A percentile compares a stretch with the other conserved stretches of the same genome.
These are phyloP conservation scores for Cenchrus fungigraminus DNA, from an alignment of 176 grass and related monocot species.

Conservation along the genomic window DNA sequence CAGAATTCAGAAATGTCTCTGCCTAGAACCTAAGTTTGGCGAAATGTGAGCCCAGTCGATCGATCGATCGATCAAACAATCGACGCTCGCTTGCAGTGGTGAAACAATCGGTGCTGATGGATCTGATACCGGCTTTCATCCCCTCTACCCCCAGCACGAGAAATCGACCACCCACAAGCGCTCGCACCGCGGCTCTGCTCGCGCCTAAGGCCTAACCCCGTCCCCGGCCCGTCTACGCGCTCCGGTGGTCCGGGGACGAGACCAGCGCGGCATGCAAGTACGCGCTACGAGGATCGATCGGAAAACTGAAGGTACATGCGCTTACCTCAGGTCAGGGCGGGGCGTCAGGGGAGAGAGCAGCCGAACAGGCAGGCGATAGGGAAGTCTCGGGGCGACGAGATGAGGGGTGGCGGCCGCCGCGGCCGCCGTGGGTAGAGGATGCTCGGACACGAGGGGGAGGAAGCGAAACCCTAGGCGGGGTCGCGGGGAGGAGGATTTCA, in stretches of 20 bases:
- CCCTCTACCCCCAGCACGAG: background rate
- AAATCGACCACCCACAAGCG: background rate
- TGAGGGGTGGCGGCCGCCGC: background rate
- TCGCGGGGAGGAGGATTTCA: background rate
- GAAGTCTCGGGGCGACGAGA: background rate
- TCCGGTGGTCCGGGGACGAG: background rate
- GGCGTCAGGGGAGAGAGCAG: background rate
- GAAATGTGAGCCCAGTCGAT: background rate
- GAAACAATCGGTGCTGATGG: background rate
- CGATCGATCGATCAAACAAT: background rate
- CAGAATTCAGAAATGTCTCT: background rate
- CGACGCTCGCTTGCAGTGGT: background rate
- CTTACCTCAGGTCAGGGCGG: background rate
- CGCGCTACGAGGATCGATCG: background rate
- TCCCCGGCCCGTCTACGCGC: background rate
- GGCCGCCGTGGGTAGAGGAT: background rate
- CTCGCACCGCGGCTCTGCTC: background rate
- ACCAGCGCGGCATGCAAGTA: background rate
- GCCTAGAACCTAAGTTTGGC: background rate
- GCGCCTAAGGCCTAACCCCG: background rate
- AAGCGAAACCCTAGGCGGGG: constrained; percentile 43
- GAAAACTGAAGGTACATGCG: background rate
- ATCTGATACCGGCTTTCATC: background rate
- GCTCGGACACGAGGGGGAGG: background rate
- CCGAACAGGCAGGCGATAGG: background rate